Evolutionary conservation across 768 basidiomycete species (phyloP), one percentile per base, ranked within the genome.

Genomic region (Porphyrellus cyaneotinctus): DNA sequence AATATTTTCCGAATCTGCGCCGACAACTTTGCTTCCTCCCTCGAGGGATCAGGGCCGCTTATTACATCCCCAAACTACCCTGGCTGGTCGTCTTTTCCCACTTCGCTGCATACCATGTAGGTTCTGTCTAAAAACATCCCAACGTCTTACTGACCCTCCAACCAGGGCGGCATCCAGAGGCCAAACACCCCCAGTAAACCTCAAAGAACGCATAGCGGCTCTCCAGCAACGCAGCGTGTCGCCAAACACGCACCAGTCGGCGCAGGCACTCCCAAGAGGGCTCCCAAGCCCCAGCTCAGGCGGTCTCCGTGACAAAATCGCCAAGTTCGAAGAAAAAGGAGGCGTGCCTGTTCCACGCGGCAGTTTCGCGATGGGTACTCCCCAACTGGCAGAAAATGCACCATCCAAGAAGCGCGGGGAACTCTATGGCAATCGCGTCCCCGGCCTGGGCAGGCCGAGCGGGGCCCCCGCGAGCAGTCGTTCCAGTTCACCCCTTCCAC

Each of bases 151-250:
- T 70, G 47, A 70, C 63, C 31, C 38, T 47, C 15, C 15, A 17
- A 42, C 43, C 52, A 70, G 67, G 64, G 61, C 67, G 23, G 47
- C 63, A 45, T 57, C 67, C 43, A 63, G 64, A 62, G 54, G 58
- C 13, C 52, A 63, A 38, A 58, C 65, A 31, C 56, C 65, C 0
- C 66, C 66, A 43, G 74, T 72, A 47, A 87, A 85, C 66, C 80
- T 91, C 64, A 89, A 84, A 70, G 88, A 91, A 60, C 85, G 89
- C 49, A 91, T 91, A 57, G 89, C 89, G 17, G 88, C 88, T 24
- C 74, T 91, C 44, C 82, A 91, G 65, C 87, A 88, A 59, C 78
- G 80, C 58, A 64, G 55, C 36, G 54, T 59, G 49, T 47, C 66
- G 50, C 55, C 61, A 58, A 54, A 51, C 49, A 67, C 61, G 50